Base-by-base conservation (phyloP, 1,139 yeast species). In the Geotrichum cucujoidarum region DNA sequence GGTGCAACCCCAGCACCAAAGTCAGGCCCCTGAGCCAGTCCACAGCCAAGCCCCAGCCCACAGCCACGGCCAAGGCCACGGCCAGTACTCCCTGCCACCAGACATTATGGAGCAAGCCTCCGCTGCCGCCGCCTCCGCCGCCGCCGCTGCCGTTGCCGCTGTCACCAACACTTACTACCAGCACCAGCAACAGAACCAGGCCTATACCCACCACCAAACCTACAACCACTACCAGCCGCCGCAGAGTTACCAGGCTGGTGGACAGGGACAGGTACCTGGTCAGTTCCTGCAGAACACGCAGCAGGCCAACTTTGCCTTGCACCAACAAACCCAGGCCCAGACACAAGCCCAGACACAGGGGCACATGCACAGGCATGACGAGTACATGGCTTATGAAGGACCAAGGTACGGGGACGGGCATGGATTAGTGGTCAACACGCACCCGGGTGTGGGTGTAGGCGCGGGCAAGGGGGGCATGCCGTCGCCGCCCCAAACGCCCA, bases 101-200 rank as follows among this genome's bases (percentile, higher is more conserved):
- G 34, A 48, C 17, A 22, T 43, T 16, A 46, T 50, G 45, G 43
- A 38, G 40, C 30, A 41, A 16, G 40, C 47, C 14, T 34, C 49
- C n/a, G 29, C 48, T 11, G 32, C 45, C 20, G 34, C 49, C 16
- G 37, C 47, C 16, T 29, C 40, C 20, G 39, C 49, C 22, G 47
- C 52, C 25, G 40, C 40, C 14, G 40, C 37, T 3, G 40, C 43
- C 22, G 47, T 48, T 20, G 40, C 40, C 17, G 40, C 37, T 2
- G 40, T 35, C 8, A 38, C 34, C 43, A 36, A 31, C 24, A 32
- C 37, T 17, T 35, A 33, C 22, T 25, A 18, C 40, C 50, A 47
- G 39, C 51, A 47, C 22, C 49, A 41, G 30, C 46, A 40, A 24
- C 53, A 48, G 44, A 43, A 31, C 16, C 49, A 35, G 18, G 43